These are phyloP conservation scores for Pichia sp. DNA, from an alignment of 1,139 yeast species.

Conservation along the genomic window DNA sequence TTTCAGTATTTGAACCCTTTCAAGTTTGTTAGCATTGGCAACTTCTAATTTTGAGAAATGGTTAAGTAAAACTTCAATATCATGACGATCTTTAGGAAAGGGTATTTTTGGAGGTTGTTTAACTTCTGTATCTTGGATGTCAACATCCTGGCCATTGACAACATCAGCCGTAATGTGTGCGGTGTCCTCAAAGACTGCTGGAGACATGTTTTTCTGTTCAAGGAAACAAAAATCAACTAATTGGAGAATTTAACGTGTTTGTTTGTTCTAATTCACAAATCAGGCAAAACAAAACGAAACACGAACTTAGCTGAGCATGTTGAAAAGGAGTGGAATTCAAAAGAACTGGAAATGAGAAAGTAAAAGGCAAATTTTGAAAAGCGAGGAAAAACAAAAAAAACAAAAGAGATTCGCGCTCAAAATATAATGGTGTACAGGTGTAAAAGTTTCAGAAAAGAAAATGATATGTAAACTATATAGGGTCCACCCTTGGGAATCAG, in stretches of 20 bases:
- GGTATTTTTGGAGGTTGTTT: conserved; percentile 4
- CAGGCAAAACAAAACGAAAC: neutral
- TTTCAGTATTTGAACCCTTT: conserved; percentile 22
- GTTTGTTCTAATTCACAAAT: neutral
- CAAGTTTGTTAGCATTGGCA: conserved; percentile 18
- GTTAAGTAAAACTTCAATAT: conserved; percentile 5
- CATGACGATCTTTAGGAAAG: conserved; percentile 1
- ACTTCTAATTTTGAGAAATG: conserved; percentile 20
- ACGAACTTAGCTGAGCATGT: neutral
- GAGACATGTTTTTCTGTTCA: neutral
- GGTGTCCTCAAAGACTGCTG: neutral
- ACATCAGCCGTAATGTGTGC: neutral
- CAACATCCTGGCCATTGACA: neutral
- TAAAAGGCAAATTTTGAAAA: neutral
- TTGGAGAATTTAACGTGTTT: neutral
- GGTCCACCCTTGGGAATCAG: neutral
- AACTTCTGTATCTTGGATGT: neutral
- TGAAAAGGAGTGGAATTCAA: neutral
- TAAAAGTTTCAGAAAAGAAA: neutral
- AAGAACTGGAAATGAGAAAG: neutral
- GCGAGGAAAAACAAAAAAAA: neutral
- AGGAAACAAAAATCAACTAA: neutral
- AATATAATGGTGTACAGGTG: neutral
- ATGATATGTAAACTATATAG: neutral
- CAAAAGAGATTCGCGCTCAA: neutral